Evolutionary conservation across 164 flowering plant genomes (phyloP).

Genomic region (Stephania cephalantha): DNA sequence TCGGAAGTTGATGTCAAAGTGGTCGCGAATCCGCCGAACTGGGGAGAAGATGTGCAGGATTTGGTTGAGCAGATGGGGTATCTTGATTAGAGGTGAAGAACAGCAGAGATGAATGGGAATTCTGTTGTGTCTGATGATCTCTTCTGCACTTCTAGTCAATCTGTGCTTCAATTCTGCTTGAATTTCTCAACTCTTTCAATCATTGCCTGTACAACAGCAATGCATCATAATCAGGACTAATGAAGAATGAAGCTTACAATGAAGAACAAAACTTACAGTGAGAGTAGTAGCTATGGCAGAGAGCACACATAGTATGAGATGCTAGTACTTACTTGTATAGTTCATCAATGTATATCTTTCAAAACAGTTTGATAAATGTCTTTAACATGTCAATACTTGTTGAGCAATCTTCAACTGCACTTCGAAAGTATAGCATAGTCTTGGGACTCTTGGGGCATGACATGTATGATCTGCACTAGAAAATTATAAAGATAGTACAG

Average conservation of each 20-base stretch:
- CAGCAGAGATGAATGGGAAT: background rate
- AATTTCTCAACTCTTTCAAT: background rate
- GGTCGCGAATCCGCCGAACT: constrained; percentile 9
- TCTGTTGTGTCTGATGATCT: background rate
- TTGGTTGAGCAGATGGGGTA: constrained; percentile 17
- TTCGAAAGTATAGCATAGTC: background rate
- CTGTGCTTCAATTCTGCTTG: background rate
- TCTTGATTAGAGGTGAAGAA: constrained; percentile 2
- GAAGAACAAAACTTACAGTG: no score
- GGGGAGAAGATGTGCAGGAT: constrained; percentile 15
- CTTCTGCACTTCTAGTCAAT: background rate
- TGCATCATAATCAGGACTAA: background rate
- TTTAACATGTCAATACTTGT: background rate
- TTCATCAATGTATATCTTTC: background rate
- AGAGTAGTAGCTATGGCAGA: no score
- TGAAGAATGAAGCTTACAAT: background rate
- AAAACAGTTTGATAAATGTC: background rate
- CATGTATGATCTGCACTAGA: background rate
- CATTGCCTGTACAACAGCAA: background rate
- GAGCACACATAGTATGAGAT: no score
- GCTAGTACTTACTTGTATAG: no score
- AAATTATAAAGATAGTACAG: background rate
- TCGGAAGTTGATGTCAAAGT: constrained; percentile 29
- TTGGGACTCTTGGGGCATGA: background rate
- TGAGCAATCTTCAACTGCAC: background rate